Evolutionary conservation across 176 grass and related monocot species (phyloP), one percentile per base, ranked within the genome.

Genomic region (Chrysopogon serrulatus): DNA sequence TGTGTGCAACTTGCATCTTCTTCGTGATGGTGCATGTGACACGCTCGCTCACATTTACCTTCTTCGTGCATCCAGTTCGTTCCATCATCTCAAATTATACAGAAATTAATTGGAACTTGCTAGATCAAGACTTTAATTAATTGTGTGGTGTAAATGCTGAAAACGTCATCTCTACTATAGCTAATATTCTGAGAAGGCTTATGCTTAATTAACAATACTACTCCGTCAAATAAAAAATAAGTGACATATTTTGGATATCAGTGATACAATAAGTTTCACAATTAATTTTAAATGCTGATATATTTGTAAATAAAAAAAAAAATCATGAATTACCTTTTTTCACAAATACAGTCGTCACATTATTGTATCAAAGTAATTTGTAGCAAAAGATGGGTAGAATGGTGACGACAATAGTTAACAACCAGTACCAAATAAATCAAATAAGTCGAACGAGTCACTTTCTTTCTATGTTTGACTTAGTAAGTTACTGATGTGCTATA

Each of bases 1-100:
- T 65, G 49, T 27, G 48, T 74, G 53, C 70, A 77, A 60, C 56
- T 78, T 78, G 86, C 57, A 74, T n/a, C 56, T 60, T 60, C 56
- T 60, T 26, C 47, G 18, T 75, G 36, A 40, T 47, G 66, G 27
- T 84, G 86, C 80, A 10, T 56, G 34, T 56, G 34, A 73, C 73
- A 64, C 53, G 26, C 76, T 26, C 16, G 1, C 14, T 71, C 24
- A 26, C 26, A 65, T 60, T 59, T 27, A 44, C 27, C 36, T 78
- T 34, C 36, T 78, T 34, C 27, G 12, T 71, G 51, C 65, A 45
- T 68, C 69, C 68, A 83, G 28, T 34, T 70, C n/a, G 75, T 79
- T 78, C 54, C n/a, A 41, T 27, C 21, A 16, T 41, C 2, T 73
- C 10, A 70, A 69, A 69, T 19, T 78, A 5, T 9, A 17, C 30